Conservation (phyloP, 371 early-diverging fungal species). For the Rhizomucor miehei region DNA sequence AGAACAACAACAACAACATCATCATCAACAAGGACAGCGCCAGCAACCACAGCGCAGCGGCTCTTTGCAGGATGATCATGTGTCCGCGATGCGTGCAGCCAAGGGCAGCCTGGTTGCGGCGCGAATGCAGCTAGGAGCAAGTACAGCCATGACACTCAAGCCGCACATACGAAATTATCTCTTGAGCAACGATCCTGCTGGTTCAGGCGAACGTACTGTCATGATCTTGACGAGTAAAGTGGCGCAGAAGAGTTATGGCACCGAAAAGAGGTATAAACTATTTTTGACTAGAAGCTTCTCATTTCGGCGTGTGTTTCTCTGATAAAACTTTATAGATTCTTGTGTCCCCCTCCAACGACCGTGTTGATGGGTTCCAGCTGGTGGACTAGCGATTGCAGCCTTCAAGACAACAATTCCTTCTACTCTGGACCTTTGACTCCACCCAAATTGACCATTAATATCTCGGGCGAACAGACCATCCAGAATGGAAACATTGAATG, state of each 20-base stretch:
- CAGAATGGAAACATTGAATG: conserved; percentile 32
- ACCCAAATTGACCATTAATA: conserved; percentile 30
- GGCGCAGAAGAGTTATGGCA: conserved; percentile 79
- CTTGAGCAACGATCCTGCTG: conserved; percentile 33
- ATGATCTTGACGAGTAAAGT: conserved; percentile 73
- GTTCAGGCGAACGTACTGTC: conserved; percentile 60
- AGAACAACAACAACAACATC: conserved; percentile 16
- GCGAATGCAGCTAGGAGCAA: conserved; percentile 28
- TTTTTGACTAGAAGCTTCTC: too few relatives aligned
- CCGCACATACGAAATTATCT: conserved; percentile 43
- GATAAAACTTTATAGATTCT: conserved; percentile 36
- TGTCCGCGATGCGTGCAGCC: too few relatives aligned
- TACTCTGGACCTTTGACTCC: conserved; percentile 7
- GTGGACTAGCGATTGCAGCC: conserved; percentile 34
- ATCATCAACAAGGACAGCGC: conserved; percentile 13
- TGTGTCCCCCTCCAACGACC: conserved; percentile 73
- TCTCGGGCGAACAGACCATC: conserved; percentile 30
- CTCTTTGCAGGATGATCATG: too few relatives aligned
- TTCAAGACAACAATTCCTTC: neutral
- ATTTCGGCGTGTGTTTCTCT: neutral
- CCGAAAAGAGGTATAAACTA: conserved; percentile 59
- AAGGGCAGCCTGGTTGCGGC: conserved; percentile 23
- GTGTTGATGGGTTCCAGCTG: conserved; percentile 61
- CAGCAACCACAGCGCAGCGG: neutral
- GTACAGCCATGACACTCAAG: conserved; percentile 20